Evolutionary conservation across 2,329 filamentous ascomycete genomes (phyloP), one percentile per base, ranked within the genome.

Genomic region (Chaetomiaceae sp.): DNA sequence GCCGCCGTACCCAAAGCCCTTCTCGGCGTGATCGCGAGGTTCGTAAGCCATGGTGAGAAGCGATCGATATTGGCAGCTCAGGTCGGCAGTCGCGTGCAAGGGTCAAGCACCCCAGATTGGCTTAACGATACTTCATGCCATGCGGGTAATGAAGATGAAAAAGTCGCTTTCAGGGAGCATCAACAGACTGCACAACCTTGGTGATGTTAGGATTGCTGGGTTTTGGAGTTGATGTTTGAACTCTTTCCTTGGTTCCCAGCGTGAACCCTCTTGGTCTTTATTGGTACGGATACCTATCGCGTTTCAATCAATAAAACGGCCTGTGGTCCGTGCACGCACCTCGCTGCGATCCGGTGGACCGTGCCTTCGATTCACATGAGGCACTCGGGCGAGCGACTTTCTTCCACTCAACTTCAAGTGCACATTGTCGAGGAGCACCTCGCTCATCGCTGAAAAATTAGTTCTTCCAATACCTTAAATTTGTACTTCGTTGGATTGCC

Each of bases 11-110:
- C 53, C 58, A 29, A 50, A 57, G 17, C 56, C 54, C 34, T 56
- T 58, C 34, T 63, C 59, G 46, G 27, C 56, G 43, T 59, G 52
- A 20, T 60, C 61, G 19, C 60, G 37, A 17, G 50, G 45, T 12
- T 62, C 61, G 54, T 60, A 60, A 19, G 61, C 54, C 61, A 63
- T 63, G 44, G 25, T 47, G 45, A 45, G 19, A 22, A 51, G 17
- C 14, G 12, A 45, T 23, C 22, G 8, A 22, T 9, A 33, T 11
- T 25, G 36, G 15, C 42, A 31, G n/a, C 37, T n/a, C 25, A 12
- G 17, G 42, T 31, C 22, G 40, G n/a, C n/a, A n/a, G 25, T 40
- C 15, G 40, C 22, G 29, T 31, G 33, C 9, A 12, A 31, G 27
- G 27, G 27, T 31, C 8, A 7, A 17, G 23, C 38, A 25, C 38